These are phyloP conservation scores for Kuraishia cidri DNA, from an alignment of 805 yeast species.

Conservation along the genomic window DNA sequence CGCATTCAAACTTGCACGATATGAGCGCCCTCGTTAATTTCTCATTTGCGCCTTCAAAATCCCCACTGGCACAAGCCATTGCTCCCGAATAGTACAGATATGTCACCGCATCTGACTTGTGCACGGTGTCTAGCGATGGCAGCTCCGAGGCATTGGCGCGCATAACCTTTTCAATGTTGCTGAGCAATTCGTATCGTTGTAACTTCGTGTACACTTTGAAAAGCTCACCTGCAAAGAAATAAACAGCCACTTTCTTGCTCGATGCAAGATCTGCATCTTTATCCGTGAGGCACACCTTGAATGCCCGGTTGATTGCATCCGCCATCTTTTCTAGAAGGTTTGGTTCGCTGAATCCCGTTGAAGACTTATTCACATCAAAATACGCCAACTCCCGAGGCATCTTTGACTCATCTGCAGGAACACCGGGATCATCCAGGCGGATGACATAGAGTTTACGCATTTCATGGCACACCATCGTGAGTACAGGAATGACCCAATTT, in stretches of 20 bases:
- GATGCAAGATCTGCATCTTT: constrained; percentile 39
- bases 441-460: no score
- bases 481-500: constrained; percentile 40
- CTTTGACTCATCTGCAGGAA: constrained; percentile 10
- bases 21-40: constrained; percentile 43
- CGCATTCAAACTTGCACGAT: constrained; percentile 16
- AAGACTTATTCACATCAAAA: no score
- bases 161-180: constrained; percentile 64
- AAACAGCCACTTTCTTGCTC: constrained; percentile 57
- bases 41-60: constrained; percentile 39
- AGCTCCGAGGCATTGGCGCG: constrained; percentile 36
- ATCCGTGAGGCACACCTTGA: constrained; percentile 74
- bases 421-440: no score
- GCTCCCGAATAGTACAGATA: constrained; percentile 66
- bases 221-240: constrained; percentile 61
- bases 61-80: constrained; percentile 56
- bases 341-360: neutral
- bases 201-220: constrained; percentile 62
- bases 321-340: constrained; percentile 14
- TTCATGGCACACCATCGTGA: constrained; percentile 28
- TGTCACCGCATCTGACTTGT: constrained; percentile 45
- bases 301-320: constrained; percentile 50
- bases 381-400: constrained; percentile 4
- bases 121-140: constrained; percentile 35
- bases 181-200: constrained; percentile 63